Percentiles rank a stretch among this genome's conserved stretches.
Evolutionary conservation across 345 rosid species (phyloP).

Genomic region (Firmiana major): DNA sequence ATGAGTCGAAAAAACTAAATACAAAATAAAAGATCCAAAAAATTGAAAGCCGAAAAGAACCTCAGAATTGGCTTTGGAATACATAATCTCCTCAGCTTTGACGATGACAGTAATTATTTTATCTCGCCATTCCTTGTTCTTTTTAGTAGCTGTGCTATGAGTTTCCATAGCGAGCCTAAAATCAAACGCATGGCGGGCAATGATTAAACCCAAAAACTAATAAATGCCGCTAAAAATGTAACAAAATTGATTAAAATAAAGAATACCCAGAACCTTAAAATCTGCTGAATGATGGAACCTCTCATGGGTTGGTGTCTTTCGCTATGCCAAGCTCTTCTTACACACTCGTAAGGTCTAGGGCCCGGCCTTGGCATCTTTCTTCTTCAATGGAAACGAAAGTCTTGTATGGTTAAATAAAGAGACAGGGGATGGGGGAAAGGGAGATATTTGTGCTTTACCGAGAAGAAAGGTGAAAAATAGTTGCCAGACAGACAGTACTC

Average conservation of each 20-base stretch:
- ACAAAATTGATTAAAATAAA: background rate
- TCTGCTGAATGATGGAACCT: conserved; percentile 84
- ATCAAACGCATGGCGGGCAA: conserved; percentile 30
- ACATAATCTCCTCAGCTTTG: conserved; percentile 92
- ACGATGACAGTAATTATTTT: conserved; percentile 79
- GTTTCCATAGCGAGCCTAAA: conserved; percentile 62
- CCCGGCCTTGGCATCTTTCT: conserved; percentile 87
- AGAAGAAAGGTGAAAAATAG: background rate
- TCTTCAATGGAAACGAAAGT: background rate
- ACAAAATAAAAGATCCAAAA: conserved; percentile 18
- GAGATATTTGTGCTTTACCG: background rate
- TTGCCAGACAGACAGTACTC: background rate
- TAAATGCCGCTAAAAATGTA: conserved; percentile 1
- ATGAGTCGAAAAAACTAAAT: background rate
- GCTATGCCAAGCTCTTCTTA: conserved; percentile 95
- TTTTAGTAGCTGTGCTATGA: conserved; percentile 60
- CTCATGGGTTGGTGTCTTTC: conserved; percentile 86
- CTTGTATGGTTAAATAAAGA: background rate
- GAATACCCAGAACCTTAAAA: conserved; percentile 70
- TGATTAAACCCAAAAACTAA: conserved; percentile 10
- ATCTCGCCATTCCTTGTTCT: conserved; percentile 91
- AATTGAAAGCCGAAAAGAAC: conserved; percentile 30
- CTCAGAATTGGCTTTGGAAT: conserved; percentile 98
- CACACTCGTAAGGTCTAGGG: conserved; percentile 95
- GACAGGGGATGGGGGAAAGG: background rate